Conservation (phyloP, 768 basidiomycete genomes). For the Rhizopogon sp. region DNA sequence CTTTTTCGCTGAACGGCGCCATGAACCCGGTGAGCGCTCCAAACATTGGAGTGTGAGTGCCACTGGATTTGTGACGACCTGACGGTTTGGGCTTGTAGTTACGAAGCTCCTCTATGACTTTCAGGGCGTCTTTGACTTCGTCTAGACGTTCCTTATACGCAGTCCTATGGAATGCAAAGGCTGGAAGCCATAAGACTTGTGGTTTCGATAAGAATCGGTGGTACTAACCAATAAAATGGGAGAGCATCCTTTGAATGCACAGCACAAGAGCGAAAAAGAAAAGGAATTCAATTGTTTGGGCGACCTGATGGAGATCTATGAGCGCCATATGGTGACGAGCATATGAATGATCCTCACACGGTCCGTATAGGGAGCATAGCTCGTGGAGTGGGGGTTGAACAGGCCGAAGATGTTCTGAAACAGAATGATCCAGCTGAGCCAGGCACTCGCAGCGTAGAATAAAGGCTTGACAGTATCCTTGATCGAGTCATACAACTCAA, state of each 20-base stretch:
- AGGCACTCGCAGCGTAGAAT: constrained; percentile 65
- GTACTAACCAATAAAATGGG: constrained; percentile 51
- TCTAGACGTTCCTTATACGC: constrained; percentile 72
- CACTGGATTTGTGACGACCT: constrained; percentile 22
- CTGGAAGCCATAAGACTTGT: constrained; percentile 22
- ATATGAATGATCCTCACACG: constrained; percentile 34
- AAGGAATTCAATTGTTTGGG: constrained; percentile 62
- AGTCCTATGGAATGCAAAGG: constrained; percentile 72
- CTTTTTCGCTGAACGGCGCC: constrained; percentile 41
- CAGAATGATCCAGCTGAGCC: constrained; percentile 73
- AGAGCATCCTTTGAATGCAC: constrained; percentile 61
- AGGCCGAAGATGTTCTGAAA: constrained; percentile 63
- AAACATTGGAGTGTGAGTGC: constrained; percentile 42
- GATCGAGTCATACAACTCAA: constrained; percentile 67
- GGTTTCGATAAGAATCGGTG: background rate
- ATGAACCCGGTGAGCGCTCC: constrained; percentile 22
- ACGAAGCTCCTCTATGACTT: constrained; percentile 62
- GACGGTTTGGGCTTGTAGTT: constrained; percentile 49
- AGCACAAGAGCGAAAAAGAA: constrained; percentile 71
- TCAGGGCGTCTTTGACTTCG: constrained; percentile 46
- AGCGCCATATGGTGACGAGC: background rate
- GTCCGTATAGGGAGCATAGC: constrained; percentile 57
- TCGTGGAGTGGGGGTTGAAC: constrained; percentile 38
- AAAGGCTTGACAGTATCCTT: constrained; percentile 69
- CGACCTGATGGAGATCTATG: constrained; percentile 33